Evolutionary conservation across 2,329 filamentous ascomycete genomes (phyloP), one percentile per base, ranked within the genome.

Genomic region (Huntiella bhutanensis): DNA sequence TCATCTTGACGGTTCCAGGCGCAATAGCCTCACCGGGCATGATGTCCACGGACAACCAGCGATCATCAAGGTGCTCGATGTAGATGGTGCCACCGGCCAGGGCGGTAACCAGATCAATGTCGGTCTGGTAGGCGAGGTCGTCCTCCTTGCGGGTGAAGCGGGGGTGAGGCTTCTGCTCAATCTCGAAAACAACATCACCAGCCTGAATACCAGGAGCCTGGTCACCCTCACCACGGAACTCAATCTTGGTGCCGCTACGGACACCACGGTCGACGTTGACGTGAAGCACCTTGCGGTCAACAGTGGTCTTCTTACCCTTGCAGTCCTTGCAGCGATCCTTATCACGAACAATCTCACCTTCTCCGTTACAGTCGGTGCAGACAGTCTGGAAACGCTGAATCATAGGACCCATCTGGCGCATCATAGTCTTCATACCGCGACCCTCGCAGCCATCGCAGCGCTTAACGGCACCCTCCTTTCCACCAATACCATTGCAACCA

Each of bases 391-490:
- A 98, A 49, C 91, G 84, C 69, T 98, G 92, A 56, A 98, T 96
- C 91, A 98, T 98, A 50, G 91, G 91, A 44, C 91, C 91, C 87
- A 98, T 96, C 67, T 98, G 91, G 61, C 92, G 82, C 91, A 98
- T 95, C 88, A 98, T 96, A 36, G 84, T 95, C 81, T 96, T 96
- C 83, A 95, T 94, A 64, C 91, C 91, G 53, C 82, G 77, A 54
- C 91, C 91, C 57, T 93, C 85, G 63, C 91, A 98, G 58, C 85
- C 82, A 36, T 75, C 60, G 65, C 91, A 98, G 58, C 82, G 83
- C 69, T 87, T 88, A 53, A 96, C 88, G n/a, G 91, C 84, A 53
- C 91, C 91, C 54, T 96, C 88, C 70, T 98, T 98, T 54, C 91
- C 91, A 58, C 91, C 91, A 50, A 86, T 77, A 52, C 91, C 91